A percentile compares a stretch with the other conserved stretches of the same genome.
These are phyloP conservation scores for Colletotrichum lindemuthianum DNA, from an alignment of 2,329 filamentous ascomycete species.

Conservation along the genomic window DNA sequence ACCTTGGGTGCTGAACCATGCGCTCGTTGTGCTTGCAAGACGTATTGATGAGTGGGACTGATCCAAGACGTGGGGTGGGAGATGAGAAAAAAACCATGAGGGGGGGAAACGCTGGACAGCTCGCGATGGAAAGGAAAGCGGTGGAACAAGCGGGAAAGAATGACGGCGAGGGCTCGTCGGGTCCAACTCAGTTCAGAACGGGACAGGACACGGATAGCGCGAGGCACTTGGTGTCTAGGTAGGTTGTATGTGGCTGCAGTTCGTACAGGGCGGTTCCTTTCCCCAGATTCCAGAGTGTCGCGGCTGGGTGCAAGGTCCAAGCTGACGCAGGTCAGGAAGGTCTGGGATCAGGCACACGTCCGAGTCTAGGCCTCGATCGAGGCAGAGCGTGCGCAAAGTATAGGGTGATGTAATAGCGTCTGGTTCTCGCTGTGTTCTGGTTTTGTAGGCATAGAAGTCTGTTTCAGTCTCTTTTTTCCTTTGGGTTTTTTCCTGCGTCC, in stretches of 20 bases:
- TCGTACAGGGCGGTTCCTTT: conserved; percentile 31
- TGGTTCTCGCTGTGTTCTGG: too few relatives aligned
- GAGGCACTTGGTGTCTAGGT: conserved; percentile 20
- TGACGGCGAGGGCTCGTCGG: conserved; percentile 23
- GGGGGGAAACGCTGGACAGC: background rate
- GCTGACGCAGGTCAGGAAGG: background rate
- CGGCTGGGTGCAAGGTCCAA: conserved; percentile 12
- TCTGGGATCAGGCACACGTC: background rate
- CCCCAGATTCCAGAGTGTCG: conserved; percentile 31
- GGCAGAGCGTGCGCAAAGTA: too few relatives aligned
- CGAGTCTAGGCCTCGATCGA: background rate
- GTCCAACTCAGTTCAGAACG: background rate
- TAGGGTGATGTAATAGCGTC: too few relatives aligned
- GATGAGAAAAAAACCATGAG: background rate
- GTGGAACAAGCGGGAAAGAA: conserved; percentile 27
- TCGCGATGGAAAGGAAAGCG: conserved; percentile 23
- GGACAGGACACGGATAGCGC: conserved; percentile 3
- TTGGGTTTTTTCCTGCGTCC: too few relatives aligned
- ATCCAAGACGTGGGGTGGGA: background rate
- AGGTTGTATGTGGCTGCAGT: conserved; percentile 6
- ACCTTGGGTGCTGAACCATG: conserved; percentile 15
- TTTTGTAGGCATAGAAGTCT: too few relatives aligned
- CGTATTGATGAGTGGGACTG: background rate
- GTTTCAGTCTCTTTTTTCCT: too few relatives aligned
- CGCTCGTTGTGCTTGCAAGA: conserved; percentile 6